Evolutionary conservation across 2,329 filamentous ascomycete genomes (phyloP).

Genomic region (Blastomyces gilchristii): DNA sequence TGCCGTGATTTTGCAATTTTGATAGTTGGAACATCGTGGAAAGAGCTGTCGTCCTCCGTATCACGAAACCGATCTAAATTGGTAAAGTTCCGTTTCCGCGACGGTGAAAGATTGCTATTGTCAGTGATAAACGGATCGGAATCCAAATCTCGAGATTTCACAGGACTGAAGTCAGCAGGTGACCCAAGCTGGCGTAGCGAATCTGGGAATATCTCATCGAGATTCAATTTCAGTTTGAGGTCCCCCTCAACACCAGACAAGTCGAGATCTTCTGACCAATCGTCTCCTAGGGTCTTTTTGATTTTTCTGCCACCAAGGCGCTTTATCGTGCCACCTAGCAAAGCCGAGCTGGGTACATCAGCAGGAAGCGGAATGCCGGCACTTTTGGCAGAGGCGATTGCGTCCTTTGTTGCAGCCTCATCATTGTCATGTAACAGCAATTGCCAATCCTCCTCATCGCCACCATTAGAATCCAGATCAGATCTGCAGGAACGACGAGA

Average conservation of each 20-base stretch:
- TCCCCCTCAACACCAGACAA: constrained; percentile 48
- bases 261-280: constrained; percentile 72
- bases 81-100: constrained; percentile 45
- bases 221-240: constrained; percentile 56
- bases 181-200: constrained; percentile 56
- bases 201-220: constrained; percentile 55
- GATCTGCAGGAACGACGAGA: constrained; percentile 74
- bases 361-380: constrained; percentile 85
- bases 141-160: constrained; percentile 25
- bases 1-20: constrained; percentile 52
- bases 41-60: constrained; percentile 49
- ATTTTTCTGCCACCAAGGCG: constrained; percentile 66
- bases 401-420: constrained; percentile 70
- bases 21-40: constrained; percentile 57
- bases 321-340: constrained; percentile 89
- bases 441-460: constrained; percentile 77
- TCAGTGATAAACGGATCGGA: constrained; percentile 20
- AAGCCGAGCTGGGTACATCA: constrained; percentile 76
- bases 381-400: constrained; percentile 75
- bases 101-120: constrained; percentile 29
- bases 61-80: constrained; percentile 56
- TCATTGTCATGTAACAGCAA: constrained; percentile 76
- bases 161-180: constrained; percentile 28
- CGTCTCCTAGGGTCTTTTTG: constrained; percentile 62
- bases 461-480: constrained; percentile 62